A percentile compares a stretch with the other conserved stretches of the same genome.
These are phyloP conservation scores for Mollisia scopiformis DNA, from an alignment of 2,329 filamentous ascomycete species.

Conservation along the genomic window DNA sequence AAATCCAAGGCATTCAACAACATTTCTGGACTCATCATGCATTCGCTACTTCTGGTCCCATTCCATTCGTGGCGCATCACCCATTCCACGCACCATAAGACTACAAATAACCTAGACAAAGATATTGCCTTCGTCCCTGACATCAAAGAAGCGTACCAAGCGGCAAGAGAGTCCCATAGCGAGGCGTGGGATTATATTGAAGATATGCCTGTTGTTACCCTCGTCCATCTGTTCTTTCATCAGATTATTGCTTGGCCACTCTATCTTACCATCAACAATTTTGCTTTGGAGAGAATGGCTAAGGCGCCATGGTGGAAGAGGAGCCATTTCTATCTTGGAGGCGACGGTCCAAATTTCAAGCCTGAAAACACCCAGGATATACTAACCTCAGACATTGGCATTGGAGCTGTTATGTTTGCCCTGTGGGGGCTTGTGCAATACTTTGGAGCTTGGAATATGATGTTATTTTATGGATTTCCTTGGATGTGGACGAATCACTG, in stretches of 20 bases:
- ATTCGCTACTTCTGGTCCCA: conserved; percentile 67
- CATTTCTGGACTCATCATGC: conserved; percentile 63
- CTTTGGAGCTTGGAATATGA: conserved; percentile 57
- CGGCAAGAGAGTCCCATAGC: conserved; percentile 14
- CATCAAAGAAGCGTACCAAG: conserved; percentile 38
- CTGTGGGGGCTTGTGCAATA: conserved; percentile 41
- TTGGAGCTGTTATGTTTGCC: conserved; percentile 50
- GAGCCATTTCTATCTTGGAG: conserved; percentile 57
- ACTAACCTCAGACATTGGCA: conserved; percentile 60
- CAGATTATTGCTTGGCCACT: conserved; percentile 66
- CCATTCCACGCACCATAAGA: conserved; percentile 69
- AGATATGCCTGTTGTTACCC: conserved; percentile 61
- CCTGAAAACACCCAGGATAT: conserved; percentile 57
- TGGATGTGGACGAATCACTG: conserved; percentile 73
- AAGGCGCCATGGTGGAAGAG: conserved; percentile 27
- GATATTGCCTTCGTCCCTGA: conserved; percentile 66
- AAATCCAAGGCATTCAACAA: conserved; percentile 59
- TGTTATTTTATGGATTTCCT: conserved; percentile 64
- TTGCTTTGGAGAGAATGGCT: conserved; percentile 28
- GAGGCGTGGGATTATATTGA: conserved; percentile 51
- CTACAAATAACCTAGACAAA: conserved; percentile 67
- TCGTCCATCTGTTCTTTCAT: conserved; percentile 58
- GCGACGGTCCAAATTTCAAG: conserved; percentile 61
- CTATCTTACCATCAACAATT: conserved; percentile 61
- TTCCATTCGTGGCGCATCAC: conserved; percentile 75